These are phyloP conservation scores for Psilocybe cubensis DNA, from an alignment of 768 basidiomycete species.

Conservation along the genomic window DNA sequence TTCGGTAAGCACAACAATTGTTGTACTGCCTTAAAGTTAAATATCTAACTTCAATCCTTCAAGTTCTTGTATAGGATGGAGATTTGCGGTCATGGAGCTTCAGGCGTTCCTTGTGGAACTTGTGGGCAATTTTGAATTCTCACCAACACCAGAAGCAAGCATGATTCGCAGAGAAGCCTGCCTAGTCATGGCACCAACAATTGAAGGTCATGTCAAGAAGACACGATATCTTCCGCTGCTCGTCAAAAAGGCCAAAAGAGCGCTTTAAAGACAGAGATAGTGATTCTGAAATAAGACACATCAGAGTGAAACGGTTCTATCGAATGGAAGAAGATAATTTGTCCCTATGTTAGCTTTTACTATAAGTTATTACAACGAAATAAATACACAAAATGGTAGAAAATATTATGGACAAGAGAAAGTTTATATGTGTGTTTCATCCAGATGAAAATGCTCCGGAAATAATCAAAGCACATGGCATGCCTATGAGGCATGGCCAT, in stretches of 20 bases:
- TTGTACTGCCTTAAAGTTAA: not conserved
- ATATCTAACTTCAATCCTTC: not conserved
- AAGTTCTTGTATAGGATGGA: constrained; percentile 42
- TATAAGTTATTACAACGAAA: not conserved
- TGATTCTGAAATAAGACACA: no score
- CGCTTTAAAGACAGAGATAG: constrained; percentile 11
- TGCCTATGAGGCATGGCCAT: constrained; percentile 25
- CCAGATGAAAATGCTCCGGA: not conserved
- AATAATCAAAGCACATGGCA: not conserved
- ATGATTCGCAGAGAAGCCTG: constrained; percentile 42
- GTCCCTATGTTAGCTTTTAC: not conserved
- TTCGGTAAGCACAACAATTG: constrained; percentile 26
- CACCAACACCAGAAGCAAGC: constrained; percentile 37
- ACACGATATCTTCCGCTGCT: constrained; percentile 43
- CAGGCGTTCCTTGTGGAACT: constrained; percentile 64
- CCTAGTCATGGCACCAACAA: constrained; percentile 43
- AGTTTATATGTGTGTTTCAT: not conserved
- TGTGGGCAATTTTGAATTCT: constrained; percentile 56
- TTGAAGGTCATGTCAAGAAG: constrained; percentile 45
- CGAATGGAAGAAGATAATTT: no score
- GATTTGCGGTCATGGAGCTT: constrained; percentile 50
- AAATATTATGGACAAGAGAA: not conserved
- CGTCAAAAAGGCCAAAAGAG: constrained; percentile 36
- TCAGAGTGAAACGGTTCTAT: no score
- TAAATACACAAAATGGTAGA: not conserved